These are phyloP conservation scores for Aspergillus saccharolyticus DNA, from an alignment of 495 filamentous ascomycete genomes.

Conservation along the genomic window DNA sequence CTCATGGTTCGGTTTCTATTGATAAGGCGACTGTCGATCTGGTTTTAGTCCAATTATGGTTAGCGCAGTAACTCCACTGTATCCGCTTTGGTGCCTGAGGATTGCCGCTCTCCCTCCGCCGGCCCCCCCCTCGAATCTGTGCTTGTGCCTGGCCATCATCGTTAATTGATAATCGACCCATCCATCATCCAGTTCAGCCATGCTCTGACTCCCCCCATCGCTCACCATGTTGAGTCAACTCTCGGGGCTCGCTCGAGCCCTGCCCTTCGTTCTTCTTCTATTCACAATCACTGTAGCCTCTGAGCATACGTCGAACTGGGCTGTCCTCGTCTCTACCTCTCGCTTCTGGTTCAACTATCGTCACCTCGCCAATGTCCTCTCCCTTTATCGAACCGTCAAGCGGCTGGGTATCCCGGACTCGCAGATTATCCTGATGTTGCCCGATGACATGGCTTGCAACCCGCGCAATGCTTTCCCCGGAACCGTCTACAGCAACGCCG, in stretches of 20 bases:
- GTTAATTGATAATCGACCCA: neutral
- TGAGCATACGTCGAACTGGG: constrained; percentile 98
- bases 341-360: constrained; percentile 99
- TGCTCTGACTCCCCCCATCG: constrained; percentile 4
- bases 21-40: neutral
- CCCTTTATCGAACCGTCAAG: constrained; percentile 97
- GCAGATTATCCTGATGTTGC: constrained; percentile 98
- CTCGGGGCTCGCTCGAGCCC: constrained; percentile 27
- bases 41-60: neutral
- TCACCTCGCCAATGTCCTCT: constrained; percentile 95
- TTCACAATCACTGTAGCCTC: constrained; percentile 45
- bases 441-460: constrained; percentile 99
- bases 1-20: neutral
- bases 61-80: neutral
- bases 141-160: neutral
- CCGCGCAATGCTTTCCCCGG: constrained; percentile 96
- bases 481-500: constrained; percentile 96
- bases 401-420: constrained; percentile 96
- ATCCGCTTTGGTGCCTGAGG: constrained; percentile 1
- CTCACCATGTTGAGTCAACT: constrained; percentile 24
- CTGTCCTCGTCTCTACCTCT: constrained; percentile 94
- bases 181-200: neutral
- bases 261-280: constrained; percentile 44
- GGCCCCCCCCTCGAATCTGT: constrained; percentile 6
- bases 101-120: constrained; percentile 4